Conservation (phyloP, 2,329 filamentous ascomycete species). For the Aspergillus unguis region DNA sequence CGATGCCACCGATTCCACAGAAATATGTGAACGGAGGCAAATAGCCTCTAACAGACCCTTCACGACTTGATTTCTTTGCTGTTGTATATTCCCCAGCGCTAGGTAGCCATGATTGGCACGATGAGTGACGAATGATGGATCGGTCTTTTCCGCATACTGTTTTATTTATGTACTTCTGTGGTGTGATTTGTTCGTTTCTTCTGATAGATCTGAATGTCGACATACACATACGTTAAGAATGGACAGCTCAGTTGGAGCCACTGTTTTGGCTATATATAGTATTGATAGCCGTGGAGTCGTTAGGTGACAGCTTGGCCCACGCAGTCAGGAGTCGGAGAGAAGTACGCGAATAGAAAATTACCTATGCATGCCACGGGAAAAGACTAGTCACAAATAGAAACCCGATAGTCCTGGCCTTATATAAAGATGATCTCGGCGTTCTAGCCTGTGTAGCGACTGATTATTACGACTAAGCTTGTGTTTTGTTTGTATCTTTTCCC, state of each 20-base stretch:
- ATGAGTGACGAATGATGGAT: conserved; percentile 4
- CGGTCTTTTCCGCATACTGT: conserved; percentile 5
- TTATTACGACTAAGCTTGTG: background rate
- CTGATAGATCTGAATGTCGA: background rate
- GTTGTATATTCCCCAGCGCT: conserved; percentile 26
- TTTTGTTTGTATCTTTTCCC: conserved; percentile 1
- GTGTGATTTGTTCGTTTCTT: background rate
- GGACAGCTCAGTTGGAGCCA: background rate
- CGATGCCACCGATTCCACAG: conserved; percentile 34
- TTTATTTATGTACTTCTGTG: background rate
- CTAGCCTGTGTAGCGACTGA: too few species aligned
- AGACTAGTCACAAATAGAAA: background rate
- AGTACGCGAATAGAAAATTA: background rate
- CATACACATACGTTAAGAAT: too few species aligned
- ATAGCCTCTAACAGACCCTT: conserved; percentile 7
- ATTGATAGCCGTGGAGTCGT: background rate
- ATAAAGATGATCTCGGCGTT: too few species aligned
- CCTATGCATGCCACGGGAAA: background rate
- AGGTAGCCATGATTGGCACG: background rate
- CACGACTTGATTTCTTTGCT: background rate
- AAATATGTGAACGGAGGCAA: conserved; percentile 25
- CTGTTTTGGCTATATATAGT: conserved; percentile 1
- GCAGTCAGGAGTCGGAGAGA: background rate
- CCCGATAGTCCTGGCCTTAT: too few species aligned
- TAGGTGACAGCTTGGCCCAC: background rate